phyloP scores from a whole-genome alignment of 2,329 filamentous ascomycete genomes.

The Aspergillus hiratsukae region DNA sequence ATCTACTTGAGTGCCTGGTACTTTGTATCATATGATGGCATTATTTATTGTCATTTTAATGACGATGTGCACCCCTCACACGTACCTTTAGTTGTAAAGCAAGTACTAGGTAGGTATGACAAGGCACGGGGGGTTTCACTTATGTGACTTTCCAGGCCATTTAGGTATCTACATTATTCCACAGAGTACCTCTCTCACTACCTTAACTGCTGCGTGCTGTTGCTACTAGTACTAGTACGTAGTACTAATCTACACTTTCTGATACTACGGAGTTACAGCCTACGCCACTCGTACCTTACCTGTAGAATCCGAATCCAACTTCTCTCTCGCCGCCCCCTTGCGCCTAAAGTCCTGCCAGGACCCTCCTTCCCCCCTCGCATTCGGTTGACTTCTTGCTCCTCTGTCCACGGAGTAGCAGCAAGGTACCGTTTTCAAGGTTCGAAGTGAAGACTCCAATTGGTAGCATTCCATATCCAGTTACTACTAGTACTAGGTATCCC shows the following conservation, averaged over 20 bases:
- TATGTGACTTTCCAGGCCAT: background rate
- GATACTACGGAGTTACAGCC: background rate
- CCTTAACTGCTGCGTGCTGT: too few relatives aligned
- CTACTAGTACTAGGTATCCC: background rate
- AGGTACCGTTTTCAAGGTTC: background rate
- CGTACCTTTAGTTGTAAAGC: background rate
- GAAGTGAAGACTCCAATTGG: background rate
- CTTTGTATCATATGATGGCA: background rate
- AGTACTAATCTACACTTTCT: background rate
- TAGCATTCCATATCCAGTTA: background rate
- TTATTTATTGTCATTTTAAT: background rate
- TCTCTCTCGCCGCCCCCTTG: background rate
- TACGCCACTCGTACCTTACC: background rate
- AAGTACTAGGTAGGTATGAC: background rate
- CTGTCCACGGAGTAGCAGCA: background rate
- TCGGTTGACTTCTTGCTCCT: background rate
- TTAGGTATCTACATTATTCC: background rate
- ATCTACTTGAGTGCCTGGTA: background rate
- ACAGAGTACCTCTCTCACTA: too few relatives aligned
- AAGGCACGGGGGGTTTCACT: background rate
- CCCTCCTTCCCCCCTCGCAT: background rate
- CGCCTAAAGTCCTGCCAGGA: background rate
- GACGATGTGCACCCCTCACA: background rate
- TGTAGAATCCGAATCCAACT: background rate
- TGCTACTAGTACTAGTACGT: background rate